Conservation (phyloP, 306 rosid genomes). For the Macrotyloma uniflorum region DNA sequence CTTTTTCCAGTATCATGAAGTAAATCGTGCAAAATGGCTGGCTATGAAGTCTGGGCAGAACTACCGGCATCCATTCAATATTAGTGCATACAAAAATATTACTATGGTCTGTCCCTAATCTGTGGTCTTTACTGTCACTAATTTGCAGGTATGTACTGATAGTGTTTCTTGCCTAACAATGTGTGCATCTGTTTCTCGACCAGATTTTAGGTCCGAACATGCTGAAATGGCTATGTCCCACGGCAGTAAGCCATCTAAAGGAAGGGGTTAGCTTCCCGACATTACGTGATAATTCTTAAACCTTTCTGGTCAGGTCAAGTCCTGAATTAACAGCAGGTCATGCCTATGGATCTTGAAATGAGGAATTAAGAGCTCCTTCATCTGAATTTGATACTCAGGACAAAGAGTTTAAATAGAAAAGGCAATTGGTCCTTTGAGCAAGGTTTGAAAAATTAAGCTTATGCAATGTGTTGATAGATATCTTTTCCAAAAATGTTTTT, state of each 20-base stretch:
- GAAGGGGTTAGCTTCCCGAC: slow-evolving; percentile 74
- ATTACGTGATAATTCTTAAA: slow-evolving; percentile 55
- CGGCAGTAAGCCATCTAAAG: slow-evolving; percentile 75
- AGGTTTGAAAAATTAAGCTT: slow-evolving; percentile 21
- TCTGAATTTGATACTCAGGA: slow-evolving; percentile 15
- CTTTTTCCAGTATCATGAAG: slow-evolving; percentile 71
- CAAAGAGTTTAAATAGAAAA: neutral
- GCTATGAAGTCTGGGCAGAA: slow-evolving; percentile 82
- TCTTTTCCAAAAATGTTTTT: slow-evolving; percentile 17
- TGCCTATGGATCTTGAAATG: slow-evolving; percentile 21
- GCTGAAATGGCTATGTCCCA: slow-evolving; percentile 84
- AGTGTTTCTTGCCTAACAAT: slow-evolving; percentile 15
- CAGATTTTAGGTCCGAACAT: slow-evolving; percentile 86
- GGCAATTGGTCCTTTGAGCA: slow-evolving; percentile 23
- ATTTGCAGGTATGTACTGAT: slow-evolving; percentile 16
- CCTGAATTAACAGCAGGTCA: slow-evolving; percentile 23
- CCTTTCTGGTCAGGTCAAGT: slow-evolving; percentile 16
- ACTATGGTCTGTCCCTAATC: slow-evolving; percentile 61
- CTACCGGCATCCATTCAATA: slow-evolving; percentile 68
- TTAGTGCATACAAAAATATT: slow-evolving; percentile 69
- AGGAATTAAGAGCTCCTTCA: slow-evolving; percentile 34
- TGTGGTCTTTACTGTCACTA: neutral
- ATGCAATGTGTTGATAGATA: slow-evolving; percentile 16
- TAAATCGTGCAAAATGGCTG: slow-evolving; percentile 75
- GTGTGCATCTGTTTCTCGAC: slow-evolving; percentile 33